A percentile compares a stretch with the other conserved stretches of the same genome.
These are phyloP conservation scores for Glycine latifolia DNA, from an alignment of 306 rosid species.

Conservation along the genomic window DNA sequence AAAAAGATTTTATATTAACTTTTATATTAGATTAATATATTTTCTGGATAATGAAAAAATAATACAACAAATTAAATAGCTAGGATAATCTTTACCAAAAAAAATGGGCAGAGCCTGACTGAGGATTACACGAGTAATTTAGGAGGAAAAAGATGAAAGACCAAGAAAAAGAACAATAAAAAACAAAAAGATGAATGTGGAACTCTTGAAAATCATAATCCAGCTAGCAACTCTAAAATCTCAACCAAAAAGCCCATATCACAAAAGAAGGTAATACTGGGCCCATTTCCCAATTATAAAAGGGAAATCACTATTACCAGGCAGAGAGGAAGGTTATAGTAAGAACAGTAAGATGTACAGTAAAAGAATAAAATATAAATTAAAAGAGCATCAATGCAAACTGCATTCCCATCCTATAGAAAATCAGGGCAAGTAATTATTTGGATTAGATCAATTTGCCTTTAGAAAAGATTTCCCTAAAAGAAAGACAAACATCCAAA, in stretches of 20 bases:
- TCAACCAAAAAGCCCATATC: background rate
- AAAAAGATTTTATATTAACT: constrained; percentile 5
- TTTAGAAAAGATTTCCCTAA: too few species aligned
- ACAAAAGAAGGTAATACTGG: background rate
- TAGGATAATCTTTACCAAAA: background rate
- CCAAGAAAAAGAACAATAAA: background rate
- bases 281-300: background rate
- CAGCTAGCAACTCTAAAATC: constrained; percentile 12
- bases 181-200: background rate
- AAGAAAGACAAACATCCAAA: too few species aligned
- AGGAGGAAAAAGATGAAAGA: background rate
- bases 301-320: too few species aligned
- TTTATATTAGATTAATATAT: constrained; percentile 10
- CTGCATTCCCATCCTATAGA: too few species aligned
- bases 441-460: too few species aligned
- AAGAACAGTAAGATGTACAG: too few species aligned
- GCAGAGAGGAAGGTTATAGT: too few species aligned
- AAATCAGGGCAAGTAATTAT: too few species aligned
- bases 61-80: background rate
- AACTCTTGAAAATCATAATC: constrained; percentile 1
- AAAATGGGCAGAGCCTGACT: constrained; percentile 9
- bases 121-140: background rate
- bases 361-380: too few species aligned
- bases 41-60: constrained; percentile 5
- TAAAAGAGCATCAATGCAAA: too few species aligned